Percentiles rank a stretch among this genome's conserved stretches.
phyloP scores from a whole-genome alignment of 202 grass and related monocot species.

The Bolboschoenoplectus hybrid region DNA sequence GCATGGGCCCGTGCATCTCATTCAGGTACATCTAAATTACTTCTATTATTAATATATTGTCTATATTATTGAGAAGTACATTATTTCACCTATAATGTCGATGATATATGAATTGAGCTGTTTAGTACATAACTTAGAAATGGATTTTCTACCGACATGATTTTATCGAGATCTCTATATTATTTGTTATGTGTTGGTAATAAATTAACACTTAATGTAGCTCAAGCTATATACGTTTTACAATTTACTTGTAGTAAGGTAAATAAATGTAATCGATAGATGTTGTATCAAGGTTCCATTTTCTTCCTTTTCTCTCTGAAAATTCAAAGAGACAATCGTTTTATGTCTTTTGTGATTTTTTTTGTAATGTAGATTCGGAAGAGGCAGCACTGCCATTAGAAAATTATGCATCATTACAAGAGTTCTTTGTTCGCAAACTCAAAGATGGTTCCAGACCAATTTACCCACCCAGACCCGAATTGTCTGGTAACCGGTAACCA shows the following conservation, averaged over 20 bases:
- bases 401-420: constrained; percentile 78
- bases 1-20: constrained; percentile 81
- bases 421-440: constrained; percentile 74
- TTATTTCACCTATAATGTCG: neutral
- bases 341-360: constrained; percentile 19
- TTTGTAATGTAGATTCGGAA: constrained; percentile 65
- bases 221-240: neutral
- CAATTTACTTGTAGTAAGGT: neutral
- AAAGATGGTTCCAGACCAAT: constrained; percentile 73
- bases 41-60: neutral
- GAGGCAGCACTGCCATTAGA: constrained; percentile 72
- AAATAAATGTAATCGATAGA: neutral
- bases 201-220: neutral
- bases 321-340: neutral
- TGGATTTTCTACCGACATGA: neutral
- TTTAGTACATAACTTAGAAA: neutral
- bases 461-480: constrained; percentile 64
- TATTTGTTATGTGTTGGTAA: neutral
- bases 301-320: constrained; percentile 17
- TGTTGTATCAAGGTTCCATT: neutral
- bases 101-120: neutral
- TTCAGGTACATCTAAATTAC: constrained; percentile 48
- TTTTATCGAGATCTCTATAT: neutral
- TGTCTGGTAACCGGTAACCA: constrained; percentile 86
- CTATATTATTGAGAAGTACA: constrained; percentile 9